Base-by-base conservation (phyloP, 2,329 filamentous ascomycete species). In the Paracoccidioides brasiliensis region DNA sequence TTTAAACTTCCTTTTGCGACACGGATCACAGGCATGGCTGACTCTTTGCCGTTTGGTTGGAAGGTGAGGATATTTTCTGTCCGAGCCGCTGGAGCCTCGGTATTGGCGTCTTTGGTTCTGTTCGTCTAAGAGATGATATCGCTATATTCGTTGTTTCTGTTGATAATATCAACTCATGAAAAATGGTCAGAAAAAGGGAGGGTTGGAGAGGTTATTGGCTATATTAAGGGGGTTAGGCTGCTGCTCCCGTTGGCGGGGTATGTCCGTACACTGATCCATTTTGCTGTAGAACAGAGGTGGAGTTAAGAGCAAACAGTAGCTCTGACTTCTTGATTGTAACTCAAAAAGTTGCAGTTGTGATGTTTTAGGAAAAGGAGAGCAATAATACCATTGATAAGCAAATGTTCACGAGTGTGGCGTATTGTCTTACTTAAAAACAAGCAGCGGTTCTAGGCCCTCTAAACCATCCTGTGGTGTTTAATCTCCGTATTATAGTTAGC, bases 1-100 rank as follows among this genome's bases (percentile, higher is more conserved):
- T 48, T 68, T 70, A 57, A 70, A 66, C 55, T 72, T 72, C 28
- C 69, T 62, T 14, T 62, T 57, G 8, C 69, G 64, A 57, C 70
- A 72, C 37, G 58, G 64, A 40, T 66, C 57, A 54, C 70, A 72
- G 5, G 70, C 70, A 57, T 62, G 60, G 54, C 56, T 60, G 30
- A 63, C 61, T 37, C 61, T 53, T 41, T 60, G 61, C 50, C 60
- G 52, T 46, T 62, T 57, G 10, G 10, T 46, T 37, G 33, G 55
- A 52, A 22, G 55, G 22, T 3, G 51, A 44, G 10, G 51, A 4
- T 33, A 54, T 57, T 42, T 51, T 59, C 3, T 45, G 52, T 40
- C 46, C 55, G 8, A 52, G 56, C 6, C 56, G 58, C 33, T 52
- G 59, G 6, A 62, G 58, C 41, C 60, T 57, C 15, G 60, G 59